Evolutionary conservation across 768 basidiomycete species (phyloP), one percentile per base, ranked within the genome.

Genomic region (Leccinum aurantiacum): DNA sequence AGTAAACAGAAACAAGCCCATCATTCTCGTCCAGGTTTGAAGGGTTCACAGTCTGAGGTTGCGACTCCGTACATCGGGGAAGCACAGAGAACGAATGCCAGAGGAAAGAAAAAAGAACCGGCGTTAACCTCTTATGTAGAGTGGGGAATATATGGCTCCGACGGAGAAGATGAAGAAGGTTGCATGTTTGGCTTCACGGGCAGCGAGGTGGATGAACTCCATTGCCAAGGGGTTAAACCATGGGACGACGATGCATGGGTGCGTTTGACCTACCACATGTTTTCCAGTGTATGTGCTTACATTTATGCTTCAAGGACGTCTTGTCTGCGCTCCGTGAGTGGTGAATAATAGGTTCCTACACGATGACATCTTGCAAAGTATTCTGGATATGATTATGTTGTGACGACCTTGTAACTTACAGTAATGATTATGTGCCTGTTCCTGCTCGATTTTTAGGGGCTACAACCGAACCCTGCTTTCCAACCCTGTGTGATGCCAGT

Each of bases 221-320:
- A 24, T 24, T 48, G 47, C 24, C 47, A 48, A 13, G 47, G 47
- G 47, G 47, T 80, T 3, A 80, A 78, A 60, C 78, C 80, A 6
- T 80, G 79, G 78, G 79, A 82, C 10, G 76, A 78, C 7, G 75
- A 79, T 63, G 77, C 79, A 52, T 60, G 67, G 61, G 79, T 79
- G 60, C 19, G 76, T 68, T 44, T 17, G 4, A 19, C 24, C 22
- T 6, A 17, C 29, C 14, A 24, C 10, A n/a, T 8, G 7, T n/a
- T 27, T 38, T 17, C 25, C 6, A n/a, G 7, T 22, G 6, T 4
- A 3, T 31, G 47, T 24, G 17, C 4, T 50, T 38, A 31, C 7
- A n/a, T 22, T 46, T 53, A 17, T 17, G 2, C 7, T 56, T 10
- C 53, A 37, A 69, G 64, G 69, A 71, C 47, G n/a, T 66, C 37